Percentiles rank a stretch among this genome's conserved stretches.
These are phyloP conservation scores for Termitomyces sp. DNA, from an alignment of 768 basidiomycete genomes.

Conservation along the genomic window DNA sequence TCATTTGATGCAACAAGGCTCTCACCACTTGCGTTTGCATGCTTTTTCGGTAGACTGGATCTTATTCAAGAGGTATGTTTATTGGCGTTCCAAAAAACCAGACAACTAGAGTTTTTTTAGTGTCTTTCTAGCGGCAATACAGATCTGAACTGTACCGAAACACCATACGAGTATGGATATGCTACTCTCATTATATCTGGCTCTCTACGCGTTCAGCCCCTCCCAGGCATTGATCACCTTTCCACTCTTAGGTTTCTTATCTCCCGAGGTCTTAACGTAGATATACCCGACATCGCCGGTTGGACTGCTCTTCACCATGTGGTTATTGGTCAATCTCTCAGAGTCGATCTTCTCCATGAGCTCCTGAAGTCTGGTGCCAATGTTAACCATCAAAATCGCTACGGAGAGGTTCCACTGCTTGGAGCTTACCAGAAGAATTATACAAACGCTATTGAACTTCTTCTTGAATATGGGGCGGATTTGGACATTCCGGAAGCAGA, in stretches of 20 bases:
- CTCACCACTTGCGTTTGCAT: constrained; percentile 21
- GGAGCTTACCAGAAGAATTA: constrained; percentile 25
- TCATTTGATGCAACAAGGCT: constrained; percentile 18
- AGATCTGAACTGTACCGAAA: constrained; percentile 32
- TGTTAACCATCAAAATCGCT: constrained; percentile 41
- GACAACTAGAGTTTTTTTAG: not conserved
- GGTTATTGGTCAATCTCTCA: constrained; percentile 20
- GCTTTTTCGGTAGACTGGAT: constrained; percentile 20
- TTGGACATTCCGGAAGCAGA: constrained; percentile 33
- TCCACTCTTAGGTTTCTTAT: constrained; percentile 27
- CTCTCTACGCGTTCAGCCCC: constrained; percentile 22
- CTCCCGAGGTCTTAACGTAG: constrained; percentile 29
- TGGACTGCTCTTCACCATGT: constrained; percentile 46
- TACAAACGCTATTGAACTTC: constrained; percentile 28
- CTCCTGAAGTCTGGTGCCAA: constrained; percentile 42
- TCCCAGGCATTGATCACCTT: not conserved
- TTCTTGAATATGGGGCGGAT: constrained; percentile 46
- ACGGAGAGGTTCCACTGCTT: constrained; percentile 37
- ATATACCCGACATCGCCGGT: constrained; percentile 39
- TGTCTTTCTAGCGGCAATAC: constrained; percentile 12
- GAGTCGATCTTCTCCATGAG: constrained; percentile 25
- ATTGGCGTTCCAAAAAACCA: not conserved
- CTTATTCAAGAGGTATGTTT: constrained; percentile 12
- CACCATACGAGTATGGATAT: constrained; percentile 37
- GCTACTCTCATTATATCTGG: constrained; percentile 33